Evolutionary conservation across 2,329 filamentous ascomycete species (phyloP).

Genomic region (Saccharata proteae): DNA sequence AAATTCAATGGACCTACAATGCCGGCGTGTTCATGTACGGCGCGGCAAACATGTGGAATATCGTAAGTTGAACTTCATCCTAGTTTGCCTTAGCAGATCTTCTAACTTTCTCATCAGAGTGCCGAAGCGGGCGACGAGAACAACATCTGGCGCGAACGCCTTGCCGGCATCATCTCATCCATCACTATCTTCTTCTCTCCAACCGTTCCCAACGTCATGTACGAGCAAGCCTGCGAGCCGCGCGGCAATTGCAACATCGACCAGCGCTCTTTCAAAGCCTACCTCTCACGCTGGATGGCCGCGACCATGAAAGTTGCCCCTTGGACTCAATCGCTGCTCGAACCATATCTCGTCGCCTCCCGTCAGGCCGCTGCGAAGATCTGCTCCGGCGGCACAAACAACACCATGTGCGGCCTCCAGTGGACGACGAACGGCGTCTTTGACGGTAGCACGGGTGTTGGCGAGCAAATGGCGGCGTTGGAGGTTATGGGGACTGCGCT

Average conservation of each 20-base stretch:
- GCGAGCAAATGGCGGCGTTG: conserved; percentile 48
- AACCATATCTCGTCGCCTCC: conserved; percentile 41
- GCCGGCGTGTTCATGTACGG: conserved; percentile 34
- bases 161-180: conserved; percentile 23
- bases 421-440: conserved; percentile 31
- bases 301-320: conserved; percentile 28
- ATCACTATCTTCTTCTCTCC: conserved; percentile 31
- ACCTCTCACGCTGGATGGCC: conserved; percentile 31
- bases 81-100: background rate
- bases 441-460: conserved; percentile 40
- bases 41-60: conserved; percentile 36
- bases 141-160: conserved; percentile 9
- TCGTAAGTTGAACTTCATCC: conserved; percentile 21
- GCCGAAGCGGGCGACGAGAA: conserved; percentile 7
- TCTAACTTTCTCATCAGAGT: conserved; percentile 1
- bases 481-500: conserved; percentile 38
- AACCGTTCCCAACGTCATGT: conserved; percentile 29
- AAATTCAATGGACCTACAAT: conserved; percentile 37
- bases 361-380: conserved; percentile 43
- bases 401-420: conserved; percentile 33
- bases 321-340: conserved; percentile 27
- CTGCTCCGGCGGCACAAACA: conserved; percentile 38
- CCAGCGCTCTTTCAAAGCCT: conserved; percentile 35
- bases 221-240: conserved; percentile 35
- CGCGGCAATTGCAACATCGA: conserved; percentile 35